These are phyloP conservation scores for Solanum ossicruentum DNA, from an alignment of 257 asterid genomes.

Conservation along the genomic window DNA sequence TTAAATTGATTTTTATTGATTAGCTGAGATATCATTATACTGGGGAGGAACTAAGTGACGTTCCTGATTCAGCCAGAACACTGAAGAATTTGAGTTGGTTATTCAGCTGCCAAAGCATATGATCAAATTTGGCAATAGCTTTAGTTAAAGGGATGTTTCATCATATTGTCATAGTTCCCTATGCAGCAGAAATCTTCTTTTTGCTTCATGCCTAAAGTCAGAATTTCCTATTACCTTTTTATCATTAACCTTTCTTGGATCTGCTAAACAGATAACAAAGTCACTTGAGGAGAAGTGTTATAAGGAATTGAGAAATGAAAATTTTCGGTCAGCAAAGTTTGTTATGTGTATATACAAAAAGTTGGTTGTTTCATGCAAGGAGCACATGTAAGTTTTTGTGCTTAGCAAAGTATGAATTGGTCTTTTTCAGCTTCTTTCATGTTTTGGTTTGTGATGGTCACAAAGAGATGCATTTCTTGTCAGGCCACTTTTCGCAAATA, in stretches of 20 bases:
- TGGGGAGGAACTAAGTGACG: not conserved
- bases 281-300: slow-evolving; percentile 93
- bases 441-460: not conserved
- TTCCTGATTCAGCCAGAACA: not conserved
- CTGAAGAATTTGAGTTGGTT: not conserved
- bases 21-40: not conserved
- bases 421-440: not conserved
- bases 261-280: slow-evolving; percentile 53
- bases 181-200: not conserved
- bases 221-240: not conserved
- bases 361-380: slow-evolving; percentile 78
- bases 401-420: not conserved
- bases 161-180: not conserved
- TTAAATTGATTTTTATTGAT: not conserved
- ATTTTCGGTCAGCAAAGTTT: slow-evolving; percentile 54
- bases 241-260: slow-evolving; percentile 3
- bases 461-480: not conserved
- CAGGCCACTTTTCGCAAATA: slow-evolving; percentile 93
- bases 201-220: not conserved
- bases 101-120: not conserved
- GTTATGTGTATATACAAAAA: slow-evolving; percentile 82
- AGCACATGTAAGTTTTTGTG: slow-evolving; percentile 59
- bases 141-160: not conserved
- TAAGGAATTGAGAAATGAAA: slow-evolving; percentile 78
- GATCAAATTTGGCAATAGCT: not conserved